Conservation (phyloP, 306 rosid species). For the Inga oerstediana region DNA sequence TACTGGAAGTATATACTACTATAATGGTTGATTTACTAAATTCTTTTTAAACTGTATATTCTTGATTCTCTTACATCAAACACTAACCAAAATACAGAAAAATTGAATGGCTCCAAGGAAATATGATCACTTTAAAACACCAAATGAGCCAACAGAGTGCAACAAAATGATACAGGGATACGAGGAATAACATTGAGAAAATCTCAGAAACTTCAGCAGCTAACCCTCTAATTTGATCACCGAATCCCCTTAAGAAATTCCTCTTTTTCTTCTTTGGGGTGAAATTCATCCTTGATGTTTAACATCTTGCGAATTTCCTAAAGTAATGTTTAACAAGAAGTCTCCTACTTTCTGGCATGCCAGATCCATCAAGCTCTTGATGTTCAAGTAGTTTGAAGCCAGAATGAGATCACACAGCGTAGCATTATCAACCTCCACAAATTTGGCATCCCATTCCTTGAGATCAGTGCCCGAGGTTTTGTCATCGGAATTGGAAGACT, state of each 20-base stretch:
- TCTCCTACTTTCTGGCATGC: constrained; percentile 43
- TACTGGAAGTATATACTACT: too few species aligned
- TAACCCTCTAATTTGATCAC: constrained; percentile 42
- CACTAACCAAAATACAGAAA: background rate
- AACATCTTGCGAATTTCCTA: constrained; percentile 55
- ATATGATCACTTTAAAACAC: background rate
- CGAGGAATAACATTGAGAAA: background rate
- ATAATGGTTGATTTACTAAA: too few species aligned
- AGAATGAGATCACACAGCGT: constrained; percentile 57
- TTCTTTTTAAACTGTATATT: background rate
- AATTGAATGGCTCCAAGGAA: background rate
- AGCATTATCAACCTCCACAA: constrained; percentile 53
- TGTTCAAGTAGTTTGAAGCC: constrained; percentile 61
- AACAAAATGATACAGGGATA: background rate
- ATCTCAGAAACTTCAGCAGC: too few species aligned
- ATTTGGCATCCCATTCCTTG: constrained; percentile 51
- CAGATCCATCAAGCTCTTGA: constrained; percentile 49
- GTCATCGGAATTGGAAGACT: constrained; percentile 15
- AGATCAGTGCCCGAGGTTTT: constrained; percentile 23
- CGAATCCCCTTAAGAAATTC: constrained; percentile 53
- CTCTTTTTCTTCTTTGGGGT: constrained; percentile 44
- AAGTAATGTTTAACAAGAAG: constrained; percentile 53
- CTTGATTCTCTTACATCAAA: background rate
- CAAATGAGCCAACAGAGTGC: background rate
- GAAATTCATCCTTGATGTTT: constrained; percentile 53